Conservation (phyloP, 1,284 basidiomycete species). For the Mrakiaceae sp. region DNA sequence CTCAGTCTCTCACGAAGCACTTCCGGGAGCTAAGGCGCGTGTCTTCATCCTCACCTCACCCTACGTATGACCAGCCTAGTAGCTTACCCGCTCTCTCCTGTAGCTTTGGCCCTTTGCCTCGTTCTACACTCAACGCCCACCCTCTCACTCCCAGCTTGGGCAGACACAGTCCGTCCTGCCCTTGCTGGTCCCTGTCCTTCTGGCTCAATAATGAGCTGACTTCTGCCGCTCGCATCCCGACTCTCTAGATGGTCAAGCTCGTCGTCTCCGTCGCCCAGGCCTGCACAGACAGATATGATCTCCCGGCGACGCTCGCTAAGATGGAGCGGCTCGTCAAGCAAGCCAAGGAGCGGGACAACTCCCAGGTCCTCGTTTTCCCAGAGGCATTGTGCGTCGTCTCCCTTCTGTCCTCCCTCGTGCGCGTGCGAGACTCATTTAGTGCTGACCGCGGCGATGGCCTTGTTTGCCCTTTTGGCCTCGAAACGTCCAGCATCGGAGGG, state of each 20-base stretch:
- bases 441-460: background rate
- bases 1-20: too few species aligned
- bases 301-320: constrained; percentile 19
- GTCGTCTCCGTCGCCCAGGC: constrained; percentile 21
- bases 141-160: too few species aligned
- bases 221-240: too few species aligned
- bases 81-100: too few species aligned
- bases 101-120: too few species aligned
- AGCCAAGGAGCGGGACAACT: constrained; percentile 19
- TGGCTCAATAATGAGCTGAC: too few species aligned
- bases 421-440: background rate
- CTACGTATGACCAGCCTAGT: too few species aligned
- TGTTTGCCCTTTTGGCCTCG: background rate
- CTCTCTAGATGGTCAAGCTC: constrained; percentile 6
- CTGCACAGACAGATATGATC: constrained; percentile 18
- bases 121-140: too few species aligned
- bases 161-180: too few species aligned
- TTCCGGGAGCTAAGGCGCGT: too few species aligned
- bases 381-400: constrained; percentile 20
- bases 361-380: constrained; percentile 22
- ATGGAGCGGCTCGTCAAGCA: constrained; percentile 19
- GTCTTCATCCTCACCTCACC: too few species aligned
- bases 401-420: background rate
- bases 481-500: constrained; percentile 39
- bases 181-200: too few species aligned